Evolutionary conservation across 2,329 filamentous ascomycete genomes (phyloP).

Genomic region (Colletotrichum brevisporum): DNA sequence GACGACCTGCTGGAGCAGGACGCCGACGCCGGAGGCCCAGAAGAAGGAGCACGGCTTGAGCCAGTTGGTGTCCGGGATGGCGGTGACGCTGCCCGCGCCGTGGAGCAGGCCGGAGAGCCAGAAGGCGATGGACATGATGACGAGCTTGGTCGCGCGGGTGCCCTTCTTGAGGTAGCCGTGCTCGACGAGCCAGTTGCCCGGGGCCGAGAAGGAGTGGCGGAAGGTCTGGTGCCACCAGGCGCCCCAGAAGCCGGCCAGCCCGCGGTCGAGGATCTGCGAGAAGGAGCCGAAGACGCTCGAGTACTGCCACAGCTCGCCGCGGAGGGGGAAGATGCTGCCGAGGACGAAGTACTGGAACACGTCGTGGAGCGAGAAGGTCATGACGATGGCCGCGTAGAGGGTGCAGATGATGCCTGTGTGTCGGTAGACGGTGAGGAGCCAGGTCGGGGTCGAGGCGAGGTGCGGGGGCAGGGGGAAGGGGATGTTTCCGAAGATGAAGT

Average conservation of each 20-base stretch:
- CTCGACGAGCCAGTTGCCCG: slow-evolving; percentile 63
- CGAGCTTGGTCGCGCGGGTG: slow-evolving; percentile 48
- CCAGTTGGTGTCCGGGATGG: slow-evolving; percentile 66
- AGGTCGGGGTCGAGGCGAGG: slow-evolving; percentile 57
- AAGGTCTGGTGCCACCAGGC: slow-evolving; percentile 94
- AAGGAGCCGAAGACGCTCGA: slow-evolving; percentile 70
- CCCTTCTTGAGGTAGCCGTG: slow-evolving; percentile 55
- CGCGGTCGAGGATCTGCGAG: slow-evolving; percentile 72
- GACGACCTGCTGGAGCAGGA: slow-evolving; percentile 69
- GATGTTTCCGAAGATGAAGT: slow-evolving; percentile 73
- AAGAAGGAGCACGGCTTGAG: slow-evolving; percentile 79
- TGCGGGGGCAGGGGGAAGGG: slow-evolving; percentile 57
- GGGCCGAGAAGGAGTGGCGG: slow-evolving; percentile 78
- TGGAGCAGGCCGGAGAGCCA: slow-evolving; percentile 78
- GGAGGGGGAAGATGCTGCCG: slow-evolving; percentile 65
- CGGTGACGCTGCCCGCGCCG: slow-evolving; percentile 76
- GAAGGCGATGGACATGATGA: slow-evolving; percentile 69
- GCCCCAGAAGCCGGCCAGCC: slow-evolving; percentile 87
- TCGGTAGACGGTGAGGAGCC: slow-evolving; percentile 68
- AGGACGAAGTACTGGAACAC: slow-evolving; percentile 67
- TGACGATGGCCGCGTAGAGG: slow-evolving; percentile 72
- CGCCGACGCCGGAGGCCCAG: slow-evolving; percentile 75
- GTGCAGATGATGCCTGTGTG: slow-evolving; percentile 68
- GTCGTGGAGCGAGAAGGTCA: slow-evolving; percentile 72
- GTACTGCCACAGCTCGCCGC: slow-evolving; percentile 66